Evolutionary conservation across 2,329 filamentous ascomycete genomes (phyloP), one percentile per base, ranked within the genome.

Genomic region (Xylaria sp.): DNA sequence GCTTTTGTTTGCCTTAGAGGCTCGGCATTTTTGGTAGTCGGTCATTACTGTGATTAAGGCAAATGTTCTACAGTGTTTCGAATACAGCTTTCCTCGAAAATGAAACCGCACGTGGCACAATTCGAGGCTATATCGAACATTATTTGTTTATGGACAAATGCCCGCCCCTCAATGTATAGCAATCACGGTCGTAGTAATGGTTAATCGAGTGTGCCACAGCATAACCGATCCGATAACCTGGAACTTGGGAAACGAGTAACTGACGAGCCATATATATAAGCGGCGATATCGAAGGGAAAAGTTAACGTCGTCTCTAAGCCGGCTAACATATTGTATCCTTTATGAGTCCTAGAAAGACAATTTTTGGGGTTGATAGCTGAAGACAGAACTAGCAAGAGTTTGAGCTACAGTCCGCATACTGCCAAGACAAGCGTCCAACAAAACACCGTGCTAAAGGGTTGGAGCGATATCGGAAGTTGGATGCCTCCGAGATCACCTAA

Each of bases 381-480:
- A 28, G 28, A 38, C 10, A 23, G 33, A 28, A 53, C 26, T n/a
- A 28, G 26, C 49, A 53, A 13, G 10, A 10, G 20, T 10, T 53
- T 33, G 40, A 38, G 10, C 10, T 38, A 13, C 11, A 38, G 13
- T 38, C 36, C 36, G 36, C 28, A 56, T 23, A 31, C 31, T 28
- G 28, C 28, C 48, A 51, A 56, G 28, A 56, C 9, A 38, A 11
- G n/a, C 13, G 4, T 20, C n/a, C 6, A 56, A 33, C 28, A 38
- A 36, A 4, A 20, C n/a, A 40, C 17, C 9, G 33, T 57, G n/a
- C 36, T 17, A 58, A 40, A 6, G 40, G 23, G 42, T 17, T 10
- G 28, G 13, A n/a, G 51, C 61, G 61, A 64, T 33, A 58, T 58
- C 61, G 61, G 61, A 49, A 20, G 31, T 28, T 13, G 28, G 31